phyloP scores from a whole-genome alignment of 768 basidiomycete species.

The Lentinula guzmanii region DNA sequence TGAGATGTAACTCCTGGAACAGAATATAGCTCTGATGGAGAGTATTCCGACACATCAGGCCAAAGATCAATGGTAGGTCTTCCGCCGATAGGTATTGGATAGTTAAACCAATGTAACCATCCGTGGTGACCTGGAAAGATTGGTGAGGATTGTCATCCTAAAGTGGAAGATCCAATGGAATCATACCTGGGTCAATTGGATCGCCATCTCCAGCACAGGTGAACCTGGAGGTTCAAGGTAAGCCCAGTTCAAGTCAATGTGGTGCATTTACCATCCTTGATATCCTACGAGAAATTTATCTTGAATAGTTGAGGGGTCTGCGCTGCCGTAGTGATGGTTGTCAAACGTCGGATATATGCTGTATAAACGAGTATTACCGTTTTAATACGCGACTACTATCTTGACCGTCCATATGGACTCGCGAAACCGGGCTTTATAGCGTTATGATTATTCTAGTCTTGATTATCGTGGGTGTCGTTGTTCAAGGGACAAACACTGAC shows the following conservation, averaged over 20 bases:
- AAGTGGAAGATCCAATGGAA: background rate
- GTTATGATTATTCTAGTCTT: constrained; percentile 10
- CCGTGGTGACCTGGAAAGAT: constrained; percentile 58
- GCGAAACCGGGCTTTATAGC: background rate
- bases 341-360: background rate
- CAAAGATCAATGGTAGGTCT: constrained; percentile 71
- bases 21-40: constrained; percentile 62
- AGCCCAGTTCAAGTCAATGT: background rate
- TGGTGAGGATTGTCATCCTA: background rate
- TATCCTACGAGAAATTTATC: constrained; percentile 84
- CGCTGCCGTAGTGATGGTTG: constrained; percentile 26
- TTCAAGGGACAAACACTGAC: constrained; percentile 12
- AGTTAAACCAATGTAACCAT: constrained; percentile 81
- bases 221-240: constrained; percentile 41
- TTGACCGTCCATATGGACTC: background rate
- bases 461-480: constrained; percentile 3
- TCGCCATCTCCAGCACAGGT: constrained; percentile 65
- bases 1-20: constrained; percentile 59
- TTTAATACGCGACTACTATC: constrained; percentile 30
- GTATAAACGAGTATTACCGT: constrained; percentile 24
- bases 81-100: constrained; percentile 65
- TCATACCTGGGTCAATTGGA: constrained; percentile 53
- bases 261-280: constrained; percentile 66
- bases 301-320: constrained; percentile 71
- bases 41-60: constrained; percentile 73